These are phyloP conservation scores for Heliamphora exappendiculata DNA, from an alignment of 148 eudicot genomes.

Conservation along the genomic window DNA sequence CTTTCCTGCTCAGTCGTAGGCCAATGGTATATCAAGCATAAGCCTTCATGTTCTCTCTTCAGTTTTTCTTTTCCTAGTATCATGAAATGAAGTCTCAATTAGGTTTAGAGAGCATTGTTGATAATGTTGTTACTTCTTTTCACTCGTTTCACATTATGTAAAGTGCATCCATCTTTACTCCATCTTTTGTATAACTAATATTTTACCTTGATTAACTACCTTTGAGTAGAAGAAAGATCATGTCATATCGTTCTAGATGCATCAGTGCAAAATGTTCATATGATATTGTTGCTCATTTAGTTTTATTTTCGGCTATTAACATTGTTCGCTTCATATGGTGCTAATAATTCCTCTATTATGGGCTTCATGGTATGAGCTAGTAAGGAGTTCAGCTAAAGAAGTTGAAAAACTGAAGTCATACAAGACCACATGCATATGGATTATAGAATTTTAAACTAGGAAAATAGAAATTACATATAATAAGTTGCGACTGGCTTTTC, in stretches of 20 bases:
- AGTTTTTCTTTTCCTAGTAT: neutral
- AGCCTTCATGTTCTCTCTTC: neutral
- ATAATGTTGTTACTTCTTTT: neutral
- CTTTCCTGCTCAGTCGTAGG: neutral
- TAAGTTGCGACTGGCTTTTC: no score
- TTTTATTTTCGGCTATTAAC: neutral
- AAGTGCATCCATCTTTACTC: neutral
- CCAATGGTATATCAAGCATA: neutral
- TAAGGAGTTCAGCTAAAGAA: neutral
- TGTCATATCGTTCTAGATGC: neutral
- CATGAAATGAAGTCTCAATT: neutral
- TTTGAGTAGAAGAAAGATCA: neutral
- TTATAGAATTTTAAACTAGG: neutral
- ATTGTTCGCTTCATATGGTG: neutral
- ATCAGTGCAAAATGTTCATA: neutral
- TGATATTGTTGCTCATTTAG: neutral
- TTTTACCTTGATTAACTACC: neutral
- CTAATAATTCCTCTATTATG: neutral
- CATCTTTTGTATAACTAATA: neutral
- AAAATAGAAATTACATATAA: neutral
- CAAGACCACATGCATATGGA: no score
- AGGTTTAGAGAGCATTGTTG: neutral
- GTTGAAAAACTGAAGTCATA: neutral
- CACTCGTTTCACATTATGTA: neutral
- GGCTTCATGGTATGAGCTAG: neutral